Base-by-base conservation (phyloP, 2,329 filamentous ascomycete genomes). In the Venturia aucupariae region DNA sequence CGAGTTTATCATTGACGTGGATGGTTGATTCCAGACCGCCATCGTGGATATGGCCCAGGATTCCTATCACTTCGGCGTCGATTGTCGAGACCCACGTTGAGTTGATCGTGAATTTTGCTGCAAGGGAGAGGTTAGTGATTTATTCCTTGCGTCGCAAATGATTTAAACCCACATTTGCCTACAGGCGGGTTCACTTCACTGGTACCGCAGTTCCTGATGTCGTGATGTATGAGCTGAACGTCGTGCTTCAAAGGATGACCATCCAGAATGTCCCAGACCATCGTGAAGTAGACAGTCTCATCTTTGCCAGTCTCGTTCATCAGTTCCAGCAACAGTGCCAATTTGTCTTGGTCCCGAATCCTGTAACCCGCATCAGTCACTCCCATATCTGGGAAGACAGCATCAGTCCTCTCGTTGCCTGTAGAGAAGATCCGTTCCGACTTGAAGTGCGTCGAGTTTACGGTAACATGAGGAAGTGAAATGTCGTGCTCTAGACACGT, bases 221-320 rank as follows among this genome's bases (percentile, higher is more conserved):
- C 64, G n/a, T 65, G 46, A 13, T 60, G 65, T 11, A 65, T 17
- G 22, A 60, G 22, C 59, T 60, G 44, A 3, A 65, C 35, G 17
- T 64, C 60, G 24, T 62, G 62, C 27, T 35, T 24, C 24, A 57
- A 42, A 13, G 64, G 64, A 30, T 65, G 59, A 7, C 61, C 61
- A 19, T 38, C 39, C 3, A 65, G 24, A 19, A 63, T 54, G 30
- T 64, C 60, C 42, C 65, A 65, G 7, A 60, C 65, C 64, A 65
- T 63, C 22, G 64, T 65, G 35, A 65, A 27, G 38, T 64, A 65
- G 10, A 65, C 64, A 24, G 35, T 35, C 46, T 65, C 44, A 38
- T 65, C 64, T 39, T 64, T 42, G 4, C 27, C 30, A 27, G 54
- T 65, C 42, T 65, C 41, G 22, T 65, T 65, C 64, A 65, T 65